Evolutionary conservation across 1,284 basidiomycete genomes (phyloP).

Genomic region (Neolentinus lepideus): DNA sequence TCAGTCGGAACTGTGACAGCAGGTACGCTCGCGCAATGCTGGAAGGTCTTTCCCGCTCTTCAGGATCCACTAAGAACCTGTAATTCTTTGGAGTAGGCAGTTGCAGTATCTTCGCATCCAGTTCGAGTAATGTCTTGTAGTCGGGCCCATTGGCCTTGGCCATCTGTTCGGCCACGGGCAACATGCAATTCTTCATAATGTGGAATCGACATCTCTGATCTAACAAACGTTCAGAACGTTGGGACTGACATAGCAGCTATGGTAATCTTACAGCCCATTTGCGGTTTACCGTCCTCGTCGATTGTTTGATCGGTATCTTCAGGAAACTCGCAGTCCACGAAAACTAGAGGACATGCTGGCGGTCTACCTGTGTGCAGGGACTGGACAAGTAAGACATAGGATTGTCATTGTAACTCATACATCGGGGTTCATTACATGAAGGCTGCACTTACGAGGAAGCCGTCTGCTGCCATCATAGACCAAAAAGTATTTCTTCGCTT

Average conservation of each 20-base stretch:
- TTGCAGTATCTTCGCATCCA: conserved; percentile 35
- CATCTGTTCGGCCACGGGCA: conserved; percentile 56
- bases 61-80: background rate
- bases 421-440: conserved; percentile 2
- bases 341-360: conserved; percentile 57
- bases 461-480: conserved; percentile 31
- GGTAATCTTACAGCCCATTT: conserved; percentile 3
- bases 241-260: background rate
- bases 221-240: background rate
- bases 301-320: conserved; percentile 11
- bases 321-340: conserved; percentile 57
- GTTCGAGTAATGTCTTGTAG: conserved; percentile 63
- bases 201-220: background rate
- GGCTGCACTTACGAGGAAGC: conserved; percentile 24
- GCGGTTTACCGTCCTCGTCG: conserved; percentile 4
- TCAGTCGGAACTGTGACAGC: background rate
- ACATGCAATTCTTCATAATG: conserved; percentile 31
- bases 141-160: conserved; percentile 55
- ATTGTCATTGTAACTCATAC: background rate
- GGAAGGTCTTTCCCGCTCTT: background rate
- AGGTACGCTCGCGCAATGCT: background rate
- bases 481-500: conserved; percentile 35
- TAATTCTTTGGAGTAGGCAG: background rate
- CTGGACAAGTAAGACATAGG: conserved; percentile 17
- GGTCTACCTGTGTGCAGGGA: conserved; percentile 55